Evolutionary conservation across 2,329 filamentous ascomycete genomes (phyloP).

Genomic region (Colletotrichum viniferum): DNA sequence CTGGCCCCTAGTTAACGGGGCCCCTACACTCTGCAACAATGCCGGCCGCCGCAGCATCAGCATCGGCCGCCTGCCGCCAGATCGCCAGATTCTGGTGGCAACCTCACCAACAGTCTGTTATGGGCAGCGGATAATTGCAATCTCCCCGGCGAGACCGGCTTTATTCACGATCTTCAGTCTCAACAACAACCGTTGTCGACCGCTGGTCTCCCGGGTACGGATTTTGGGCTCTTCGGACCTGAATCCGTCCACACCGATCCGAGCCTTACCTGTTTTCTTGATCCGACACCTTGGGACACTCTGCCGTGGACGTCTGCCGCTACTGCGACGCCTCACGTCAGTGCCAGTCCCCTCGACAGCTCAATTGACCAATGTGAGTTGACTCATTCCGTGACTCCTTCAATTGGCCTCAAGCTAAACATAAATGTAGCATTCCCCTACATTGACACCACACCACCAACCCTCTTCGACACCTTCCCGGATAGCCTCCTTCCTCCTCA

Average conservation of each 20-base stretch:
- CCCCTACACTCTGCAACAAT: conserved; percentile 24
- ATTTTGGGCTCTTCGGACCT: conserved; percentile 4
- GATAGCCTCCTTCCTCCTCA: not conserved
- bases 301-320: conserved; percentile 8
- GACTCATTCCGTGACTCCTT: not conserved
- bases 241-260: conserved; percentile 12
- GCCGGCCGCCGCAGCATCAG: conserved; percentile 5
- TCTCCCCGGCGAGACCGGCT: conserved; percentile 8
- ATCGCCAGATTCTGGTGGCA: not conserved
- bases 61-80: not conserved
- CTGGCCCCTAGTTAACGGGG: conserved; percentile 15
- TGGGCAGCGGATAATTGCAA: conserved; percentile 11
- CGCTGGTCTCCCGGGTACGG: conserved; percentile 14
- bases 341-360: conserved; percentile 17
- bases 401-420: not conserved
- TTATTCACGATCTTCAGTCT: not conserved
- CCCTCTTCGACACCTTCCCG: conserved; percentile 17
- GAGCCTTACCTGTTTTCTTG: conserved; percentile 4
- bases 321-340: not conserved
- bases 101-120: conserved; percentile 1
- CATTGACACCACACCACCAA: conserved; percentile 7
- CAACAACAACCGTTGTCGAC: conserved; percentile 1
- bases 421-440: conserved; percentile 11
- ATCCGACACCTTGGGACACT: conserved; percentile 15
- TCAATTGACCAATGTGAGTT: conserved; percentile 5